These are phyloP conservation scores for Ramaria sp. DNA, from an alignment of 768 basidiomycete genomes.

Conservation along the genomic window DNA sequence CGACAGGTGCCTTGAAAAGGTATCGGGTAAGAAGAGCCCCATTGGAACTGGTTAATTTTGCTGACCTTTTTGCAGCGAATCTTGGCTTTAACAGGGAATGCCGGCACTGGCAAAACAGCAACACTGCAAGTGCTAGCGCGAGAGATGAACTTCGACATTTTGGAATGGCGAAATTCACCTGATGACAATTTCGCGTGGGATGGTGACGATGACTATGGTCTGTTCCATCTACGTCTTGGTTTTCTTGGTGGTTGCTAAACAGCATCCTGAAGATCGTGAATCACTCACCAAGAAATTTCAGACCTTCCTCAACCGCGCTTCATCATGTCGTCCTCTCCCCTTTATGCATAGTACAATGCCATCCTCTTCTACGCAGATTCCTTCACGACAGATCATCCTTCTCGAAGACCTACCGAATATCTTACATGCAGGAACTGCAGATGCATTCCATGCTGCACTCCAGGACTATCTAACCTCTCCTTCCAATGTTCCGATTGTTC, in stretches of 20 bases:
- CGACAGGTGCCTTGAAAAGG: conserved; percentile 50
- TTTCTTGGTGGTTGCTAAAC: neutral
- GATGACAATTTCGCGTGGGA: conserved; percentile 33
- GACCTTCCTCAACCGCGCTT: conserved; percentile 62
- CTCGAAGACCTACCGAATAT: conserved; percentile 91
- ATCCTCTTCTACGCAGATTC: conserved; percentile 1
- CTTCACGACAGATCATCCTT: conserved; percentile 51
- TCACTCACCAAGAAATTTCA: conserved; percentile 51
- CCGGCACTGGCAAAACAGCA: conserved; percentile 86
- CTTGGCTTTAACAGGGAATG: conserved; percentile 76
- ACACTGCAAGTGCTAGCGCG: conserved; percentile 64
- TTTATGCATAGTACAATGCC: conserved; percentile 6
- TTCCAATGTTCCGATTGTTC: conserved; percentile 51
- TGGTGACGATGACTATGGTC: conserved; percentile 18
- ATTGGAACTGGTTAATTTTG: neutral
- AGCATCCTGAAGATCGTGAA: conserved; percentile 22
- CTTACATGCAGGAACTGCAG: conserved; percentile 56
- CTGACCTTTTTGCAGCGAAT: conserved; percentile 47
- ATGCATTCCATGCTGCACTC: conserved; percentile 63
- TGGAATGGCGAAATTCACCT: conserved; percentile 75
- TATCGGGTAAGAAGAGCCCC: conserved; percentile 48
- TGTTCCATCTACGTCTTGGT: neutral
- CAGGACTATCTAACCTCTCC: conserved; percentile 37
- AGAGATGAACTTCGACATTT: conserved; percentile 67
- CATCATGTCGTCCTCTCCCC: conserved; percentile 41